A percentile compares a stretch with the other conserved stretches of the same genome.
Evolutionary conservation across 768 basidiomycete genomes (phyloP).

Genomic region (Xerocomus potaroensis): DNA sequence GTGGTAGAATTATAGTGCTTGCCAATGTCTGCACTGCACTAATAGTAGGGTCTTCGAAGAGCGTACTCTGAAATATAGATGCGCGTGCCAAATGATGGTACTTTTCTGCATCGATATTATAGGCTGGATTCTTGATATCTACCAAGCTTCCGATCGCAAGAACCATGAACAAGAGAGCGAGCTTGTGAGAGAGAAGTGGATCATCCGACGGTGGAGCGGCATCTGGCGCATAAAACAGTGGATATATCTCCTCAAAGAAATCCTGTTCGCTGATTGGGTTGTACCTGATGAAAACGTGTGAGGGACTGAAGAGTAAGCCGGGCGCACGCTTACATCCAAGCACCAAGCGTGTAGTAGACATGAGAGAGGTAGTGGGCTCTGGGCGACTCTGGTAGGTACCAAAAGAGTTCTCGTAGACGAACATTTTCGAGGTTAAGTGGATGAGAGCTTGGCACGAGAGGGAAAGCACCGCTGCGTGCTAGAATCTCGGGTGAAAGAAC

Average conservation of each 20-base stretch:
- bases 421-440: slow-evolving; percentile 39
- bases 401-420: slow-evolving; percentile 54
- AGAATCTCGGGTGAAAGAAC: slow-evolving; percentile 62
- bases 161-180: slow-evolving; percentile 62
- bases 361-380: slow-evolving; percentile 58
- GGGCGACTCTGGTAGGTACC: slow-evolving; percentile 63
- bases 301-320: too few species aligned
- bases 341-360: slow-evolving; percentile 59
- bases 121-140: slow-evolving; percentile 51
- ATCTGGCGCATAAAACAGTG: slow-evolving; percentile 51
- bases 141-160: slow-evolving; percentile 64
- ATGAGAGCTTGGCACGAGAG: slow-evolving; percentile 45
- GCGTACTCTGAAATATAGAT: slow-evolving; percentile 56
- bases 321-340: slow-evolving; percentile 71
- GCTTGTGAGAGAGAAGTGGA: slow-evolving; percentile 51
- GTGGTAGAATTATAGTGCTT: slow-evolving; percentile 22
- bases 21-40: slow-evolving; percentile 66
- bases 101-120: slow-evolving; percentile 65
- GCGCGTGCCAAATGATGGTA: slow-evolving; percentile 66
- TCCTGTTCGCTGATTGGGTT: slow-evolving; percentile 58
- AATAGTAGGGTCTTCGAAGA: slow-evolving; percentile 66
- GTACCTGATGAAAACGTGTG: too few species aligned
- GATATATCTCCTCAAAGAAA: slow-evolving; percentile 58
- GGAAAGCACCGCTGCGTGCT: slow-evolving; percentile 59
- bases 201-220: slow-evolving; percentile 44